Percentiles rank a stretch among this genome's conserved stretches.
phyloP scores from a whole-genome alignment of 345 rosid species.

The Sonneratia alba region DNA sequence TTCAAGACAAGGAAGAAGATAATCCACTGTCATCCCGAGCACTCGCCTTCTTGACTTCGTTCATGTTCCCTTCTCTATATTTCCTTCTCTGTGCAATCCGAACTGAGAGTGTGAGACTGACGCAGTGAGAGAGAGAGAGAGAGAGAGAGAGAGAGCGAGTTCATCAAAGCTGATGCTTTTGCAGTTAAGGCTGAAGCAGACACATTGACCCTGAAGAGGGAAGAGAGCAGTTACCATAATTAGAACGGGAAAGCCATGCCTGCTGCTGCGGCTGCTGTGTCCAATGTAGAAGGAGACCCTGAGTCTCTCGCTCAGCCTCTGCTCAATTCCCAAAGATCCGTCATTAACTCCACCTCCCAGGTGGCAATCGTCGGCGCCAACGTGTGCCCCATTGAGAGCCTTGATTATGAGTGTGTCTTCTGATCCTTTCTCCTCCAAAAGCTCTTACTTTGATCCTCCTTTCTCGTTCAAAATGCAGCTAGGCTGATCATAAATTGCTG shows the following conservation, averaged over 20 bases:
- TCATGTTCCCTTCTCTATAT: background rate
- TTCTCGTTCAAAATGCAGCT: background rate
- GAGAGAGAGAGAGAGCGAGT: background rate
- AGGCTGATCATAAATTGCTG: background rate
- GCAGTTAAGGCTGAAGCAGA: background rate
- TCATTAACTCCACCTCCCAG: conserved; percentile 67
- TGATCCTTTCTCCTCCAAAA: background rate
- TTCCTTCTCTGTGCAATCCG: background rate
- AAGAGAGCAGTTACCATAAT: background rate
- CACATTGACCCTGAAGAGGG: background rate
- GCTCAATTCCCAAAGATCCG: conserved; percentile 35
- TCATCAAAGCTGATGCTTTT: background rate
- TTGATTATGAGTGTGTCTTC: conserved; percentile 67
- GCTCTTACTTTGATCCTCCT: background rate
- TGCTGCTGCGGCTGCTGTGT: conserved; percentile 3
- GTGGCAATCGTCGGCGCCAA: conserved; percentile 85
- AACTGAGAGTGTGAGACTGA: background rate
- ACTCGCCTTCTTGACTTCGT: background rate
- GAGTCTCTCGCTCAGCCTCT: conserved; percentile 46
- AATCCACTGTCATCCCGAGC: background rate
- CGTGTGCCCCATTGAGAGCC: conserved; percentile 79
- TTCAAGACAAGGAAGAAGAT: background rate
- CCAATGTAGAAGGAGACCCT: conserved; percentile 16
- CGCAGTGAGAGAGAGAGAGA: background rate
- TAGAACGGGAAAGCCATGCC: conserved; percentile 2